phyloP scores from a whole-genome alignment of 2,329 filamentous ascomycete genomes.

The Venturia effusa region DNA sequence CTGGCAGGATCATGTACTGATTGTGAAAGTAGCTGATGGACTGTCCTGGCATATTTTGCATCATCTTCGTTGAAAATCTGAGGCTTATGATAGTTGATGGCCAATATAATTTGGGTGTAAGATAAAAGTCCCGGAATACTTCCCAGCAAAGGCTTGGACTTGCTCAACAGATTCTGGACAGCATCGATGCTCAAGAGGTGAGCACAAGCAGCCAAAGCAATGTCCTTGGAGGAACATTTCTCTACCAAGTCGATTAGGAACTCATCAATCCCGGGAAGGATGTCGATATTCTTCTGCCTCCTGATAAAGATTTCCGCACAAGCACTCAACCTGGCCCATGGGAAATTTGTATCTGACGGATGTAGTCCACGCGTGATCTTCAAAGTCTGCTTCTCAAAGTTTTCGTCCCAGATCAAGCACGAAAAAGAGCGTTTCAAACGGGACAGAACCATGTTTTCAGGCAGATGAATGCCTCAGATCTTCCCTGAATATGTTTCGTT shows the following conservation, averaged over 20 bases:
- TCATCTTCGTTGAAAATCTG: conserved; percentile 19
- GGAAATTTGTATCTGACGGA: conserved; percentile 20
- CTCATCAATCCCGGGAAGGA: conserved; percentile 16
- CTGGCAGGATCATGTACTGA: conserved; percentile 15
- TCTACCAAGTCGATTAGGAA: conserved; percentile 18
- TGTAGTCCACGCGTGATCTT: conserved; percentile 17
- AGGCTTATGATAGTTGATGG: conserved; percentile 19
- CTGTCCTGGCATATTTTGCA: conserved; percentile 18
- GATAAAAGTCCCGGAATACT: conserved; percentile 19
- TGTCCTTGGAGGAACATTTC: conserved; percentile 14
- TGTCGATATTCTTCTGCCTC: conserved; percentile 21
- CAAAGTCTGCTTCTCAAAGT: conserved; percentile 18
- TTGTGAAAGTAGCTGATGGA: conserved; percentile 16
- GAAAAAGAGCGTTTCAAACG: neutral
- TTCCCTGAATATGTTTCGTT: neutral
- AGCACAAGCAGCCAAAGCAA: conserved; percentile 22
- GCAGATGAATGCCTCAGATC: neutral
- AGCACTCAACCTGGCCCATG: conserved; percentile 16
- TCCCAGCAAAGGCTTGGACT: neutral
- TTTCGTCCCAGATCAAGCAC: conserved; percentile 12
- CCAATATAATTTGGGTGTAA: conserved; percentile 22
- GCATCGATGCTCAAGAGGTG: conserved; percentile 18
- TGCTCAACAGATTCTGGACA: neutral
- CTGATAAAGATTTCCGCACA: conserved; percentile 22
- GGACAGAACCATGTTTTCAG: neutral